Base-by-base conservation (phyloP, 208 protist species). In the Acanthamoeba lenticulata region DNA sequence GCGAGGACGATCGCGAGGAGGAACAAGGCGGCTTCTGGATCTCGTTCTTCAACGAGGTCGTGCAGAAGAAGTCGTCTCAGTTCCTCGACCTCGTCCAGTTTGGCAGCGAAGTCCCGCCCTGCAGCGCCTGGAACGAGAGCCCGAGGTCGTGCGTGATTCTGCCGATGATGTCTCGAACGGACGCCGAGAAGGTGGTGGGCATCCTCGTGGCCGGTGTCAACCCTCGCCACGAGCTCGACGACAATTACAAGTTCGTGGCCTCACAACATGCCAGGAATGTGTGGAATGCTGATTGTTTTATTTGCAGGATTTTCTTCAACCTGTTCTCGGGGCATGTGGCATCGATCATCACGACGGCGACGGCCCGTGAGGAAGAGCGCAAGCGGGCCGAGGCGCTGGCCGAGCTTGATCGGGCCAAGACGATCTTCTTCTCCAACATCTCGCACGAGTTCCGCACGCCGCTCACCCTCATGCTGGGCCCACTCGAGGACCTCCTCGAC, bases 341-440 rank as follows among this genome's bases (percentile, higher is more conserved):
- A 21, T 65, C 79, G 40, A 62, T 62, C 42, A 62, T 89, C 32
- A 89, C 49, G 15, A 89, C 42, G 4, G 79, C 49, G 5, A 89
- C 79, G 29, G 24, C 79, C 6, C 49, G 49, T 29, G 79, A 89
- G 79, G 79, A 89, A 40, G 79, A 89, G 44, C 79, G 49, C 42
- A 89, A 89, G 42, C 42, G 79, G 9, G 42, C 79, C 24, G 79
- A 89, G 34, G 79, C 49, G 34, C 79, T 95, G 13, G 94, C 94
- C 15, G 90, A 95, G 44, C 77, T 95, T 3, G 94, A 95, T 52
- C 49, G 89, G 13, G 79, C 88, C 19, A 95, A 95, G 40, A 95
- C 94, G 32, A 86, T 36, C 3, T 95, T 95, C 89, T 95, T 95
- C 49, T 94, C 55, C 45, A 95, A 95, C 45, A 94, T 95, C n/a